phyloP scores from a whole-genome alignment of 495 filamentous ascomycete species.

The Entonaema liquescens region DNA sequence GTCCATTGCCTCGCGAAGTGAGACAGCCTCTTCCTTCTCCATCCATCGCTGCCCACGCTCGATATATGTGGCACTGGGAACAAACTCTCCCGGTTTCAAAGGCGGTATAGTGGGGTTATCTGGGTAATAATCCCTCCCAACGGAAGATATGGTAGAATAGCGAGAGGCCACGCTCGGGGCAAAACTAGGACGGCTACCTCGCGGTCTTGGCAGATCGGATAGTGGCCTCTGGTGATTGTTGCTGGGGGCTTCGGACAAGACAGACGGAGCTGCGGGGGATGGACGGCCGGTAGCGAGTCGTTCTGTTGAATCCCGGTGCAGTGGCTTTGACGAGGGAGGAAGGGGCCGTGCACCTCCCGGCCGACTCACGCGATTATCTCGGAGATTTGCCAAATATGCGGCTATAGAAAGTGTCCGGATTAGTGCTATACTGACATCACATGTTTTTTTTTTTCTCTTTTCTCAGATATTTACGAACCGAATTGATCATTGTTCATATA shows the following conservation, averaged over 20 bases:
- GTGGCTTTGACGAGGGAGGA: conserved; percentile 59
- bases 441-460: conserved; percentile 17
- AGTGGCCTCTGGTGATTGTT: conserved; percentile 49
- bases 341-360: conserved; percentile 83
- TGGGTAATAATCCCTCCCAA: conserved; percentile 57
- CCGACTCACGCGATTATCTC: conserved; percentile 77
- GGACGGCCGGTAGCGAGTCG: conserved; percentile 41
- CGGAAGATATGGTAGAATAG: conserved; percentile 48
- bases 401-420: conserved; percentile 57
- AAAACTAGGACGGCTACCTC: conserved; percentile 47
- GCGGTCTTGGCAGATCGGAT: conserved; percentile 42
- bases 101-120: conserved; percentile 47
- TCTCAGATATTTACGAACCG: conserved; percentile 63
- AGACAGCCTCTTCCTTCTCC: conserved; percentile 84
- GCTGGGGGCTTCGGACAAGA: conserved; percentile 54
- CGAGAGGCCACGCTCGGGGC: conserved; percentile 53
- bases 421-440: conserved; percentile 41
- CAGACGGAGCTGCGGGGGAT: conserved; percentile 47
- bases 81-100: conserved; percentile 59
- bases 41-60: conserved; percentile 84
- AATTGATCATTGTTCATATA: conserved; percentile 92
- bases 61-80: conserved; percentile 72
- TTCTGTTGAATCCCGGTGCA: conserved; percentile 42
- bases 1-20: conserved; percentile 80
- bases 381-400: conserved; percentile 80